Evolutionary conservation across 2,329 filamentous ascomycete genomes (phyloP), one percentile per base, ranked within the genome.

Genomic region (Eurotiales sp.): DNA sequence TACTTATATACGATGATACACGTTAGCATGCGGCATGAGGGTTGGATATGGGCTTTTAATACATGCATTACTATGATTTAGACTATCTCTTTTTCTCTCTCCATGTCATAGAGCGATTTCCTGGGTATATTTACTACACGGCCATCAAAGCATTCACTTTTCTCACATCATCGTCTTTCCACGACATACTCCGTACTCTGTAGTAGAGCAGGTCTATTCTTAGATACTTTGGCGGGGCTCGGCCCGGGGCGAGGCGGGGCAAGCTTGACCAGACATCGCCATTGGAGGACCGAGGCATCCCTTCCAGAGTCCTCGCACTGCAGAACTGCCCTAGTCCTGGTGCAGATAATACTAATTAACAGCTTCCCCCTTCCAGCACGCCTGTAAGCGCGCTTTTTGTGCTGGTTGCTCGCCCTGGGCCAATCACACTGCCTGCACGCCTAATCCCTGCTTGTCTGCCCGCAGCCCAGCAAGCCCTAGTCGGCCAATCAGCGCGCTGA

Each of bases 1-100:
- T 52, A 51, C 48, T 49, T 56, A 51, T 54, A 53, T 48, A 40
- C 46, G 23, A 57, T 49, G 59, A 54, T 52, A 60, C 46, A 56
- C 36, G 53, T 55, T 30, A 50, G 42, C 55, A 50, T 50, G 51
- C 25, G 58, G 50, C 55, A 58, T 19, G 40, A 46, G 22, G 34
- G 7, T 46, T 30, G 39, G n/a, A n/a, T n/a, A n/a, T n/a, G n/a
- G 39, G 4, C 41, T 37, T 45, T 45, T 34, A n/a, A n/a, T n/a
- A n/a, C n/a, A n/a, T n/a, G n/a, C n/a, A n/a, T n/a, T 3, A n/a
- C 23, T 21, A 21, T 21, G 3, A 8, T 50, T 40, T 53, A n/a
- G n/a, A n/a, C n/a, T n/a, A n/a, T n/a, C n/a, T 44, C 36, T 46
- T 53, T 19, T 42, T 42, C 14, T 42, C n/a, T 27, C 10, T 25